Conservation (phyloP, 331 rosid genomes). For the Quercus tomentella region DNA sequence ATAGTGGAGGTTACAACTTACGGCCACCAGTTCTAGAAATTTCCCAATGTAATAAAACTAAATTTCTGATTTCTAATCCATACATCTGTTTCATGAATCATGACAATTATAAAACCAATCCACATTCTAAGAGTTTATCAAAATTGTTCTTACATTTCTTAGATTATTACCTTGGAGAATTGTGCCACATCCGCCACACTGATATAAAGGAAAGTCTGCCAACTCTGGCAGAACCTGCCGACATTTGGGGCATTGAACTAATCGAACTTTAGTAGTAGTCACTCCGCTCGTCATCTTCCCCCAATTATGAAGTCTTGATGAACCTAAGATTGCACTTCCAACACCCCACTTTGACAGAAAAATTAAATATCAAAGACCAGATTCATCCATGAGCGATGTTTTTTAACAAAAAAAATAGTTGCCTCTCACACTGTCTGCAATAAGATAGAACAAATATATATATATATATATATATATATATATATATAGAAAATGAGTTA, state of each 20-base stretch:
- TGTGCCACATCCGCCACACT: constrained; percentile 82
- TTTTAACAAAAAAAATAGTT: neutral
- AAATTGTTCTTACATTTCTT: neutral
- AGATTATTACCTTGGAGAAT: constrained; percentile 62
- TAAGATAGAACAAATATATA: neutral
- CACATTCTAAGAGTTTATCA: neutral
- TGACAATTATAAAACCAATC: neutral
- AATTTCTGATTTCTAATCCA: neutral
- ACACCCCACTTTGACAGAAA: constrained; percentile 7
- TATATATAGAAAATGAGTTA: neutral
- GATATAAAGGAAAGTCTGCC: constrained; percentile 49
- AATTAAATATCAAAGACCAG: constrained; percentile 11
- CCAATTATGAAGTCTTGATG: constrained; percentile 12
- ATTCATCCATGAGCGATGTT: constrained; percentile 9
- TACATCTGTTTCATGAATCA: neutral
- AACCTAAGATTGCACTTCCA: constrained; percentile 16
- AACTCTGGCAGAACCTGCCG: constrained; percentile 56
- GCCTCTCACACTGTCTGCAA: constrained; percentile 35
- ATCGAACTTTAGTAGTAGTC: constrained; percentile 49
- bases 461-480: neutral
- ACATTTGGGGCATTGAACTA: constrained; percentile 85
- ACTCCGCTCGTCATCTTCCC: constrained; percentile 43
- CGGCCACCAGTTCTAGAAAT: constrained; percentile 7
- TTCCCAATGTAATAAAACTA: neutral
- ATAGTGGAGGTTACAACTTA: constrained; percentile 6